Evolutionary conservation across 192 early-diverging fungal genomes (phyloP), one percentile per base, ranked within the genome.

Genomic region (Allomyces macrogynus): DNA sequence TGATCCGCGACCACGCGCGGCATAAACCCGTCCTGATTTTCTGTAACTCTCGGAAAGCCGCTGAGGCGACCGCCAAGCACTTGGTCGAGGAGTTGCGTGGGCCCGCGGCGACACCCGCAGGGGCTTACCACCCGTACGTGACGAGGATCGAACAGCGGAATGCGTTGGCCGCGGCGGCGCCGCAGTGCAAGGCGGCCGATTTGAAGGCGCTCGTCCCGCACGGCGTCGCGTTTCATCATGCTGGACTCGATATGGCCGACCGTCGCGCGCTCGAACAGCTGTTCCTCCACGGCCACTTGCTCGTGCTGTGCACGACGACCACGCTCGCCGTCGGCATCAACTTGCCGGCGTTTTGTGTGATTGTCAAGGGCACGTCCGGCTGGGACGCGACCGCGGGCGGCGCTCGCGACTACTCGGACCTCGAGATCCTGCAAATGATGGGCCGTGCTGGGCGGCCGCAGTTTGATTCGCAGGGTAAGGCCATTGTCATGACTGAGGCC

Each of bases 251-350:
- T 26, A 24, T 75, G 0, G 71, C 26, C 18, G 76, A 78, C 65
- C 61, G 74, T 9, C 60, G 44, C 24, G 65, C 70, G 10, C 61
- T 87, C 14, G 87, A 89, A 68, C 49, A 67, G 11, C 61, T 75
- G 32, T 89, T 86, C 67, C 65, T 77, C 0, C 67, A 75, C 10
- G 76, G 78, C 4, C 64, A 62, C 12, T 64, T 89, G 5, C 61
- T 63, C 10, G 80, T 87, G 14, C 70, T 87, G 27, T 89, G 84
- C 67, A 80, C 84, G 1, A 90, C 88, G 1, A 80, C 83, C 1
- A 88, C 88, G 0, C 74, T 90, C 1, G 86, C 84, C n/a, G 80
- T 86, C 18, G 88, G 88, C 18, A 78, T 90, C 24, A 90, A 90
- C 64, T 69, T 88, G 54, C 88, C 88, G n/a, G 86, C 85, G 1